Conservation (phyloP, 2,329 filamentous ascomycete genomes). For the Calonectria ilicicola region DNA sequence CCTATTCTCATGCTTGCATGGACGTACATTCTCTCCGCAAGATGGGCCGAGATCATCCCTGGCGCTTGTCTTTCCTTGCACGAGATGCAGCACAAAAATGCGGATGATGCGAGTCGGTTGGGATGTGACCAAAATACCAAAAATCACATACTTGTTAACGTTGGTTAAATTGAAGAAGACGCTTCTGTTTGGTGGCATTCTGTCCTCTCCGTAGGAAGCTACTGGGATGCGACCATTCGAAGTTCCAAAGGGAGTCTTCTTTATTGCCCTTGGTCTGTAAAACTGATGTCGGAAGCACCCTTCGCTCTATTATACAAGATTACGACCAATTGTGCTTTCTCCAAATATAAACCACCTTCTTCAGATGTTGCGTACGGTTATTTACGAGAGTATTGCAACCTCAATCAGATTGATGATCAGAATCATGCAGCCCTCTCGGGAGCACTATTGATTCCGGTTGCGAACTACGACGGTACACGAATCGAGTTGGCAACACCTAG, state of each 20-base stretch:
- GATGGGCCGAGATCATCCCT: conserved; percentile 47
- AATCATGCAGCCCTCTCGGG: conserved; percentile 43
- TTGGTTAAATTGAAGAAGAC: conserved; percentile 40
- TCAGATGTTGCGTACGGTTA: conserved; percentile 39
- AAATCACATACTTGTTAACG: conserved; percentile 19
- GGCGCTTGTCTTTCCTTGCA: conserved; percentile 21
- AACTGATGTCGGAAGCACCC: neutral
- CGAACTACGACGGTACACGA: conserved; percentile 37
- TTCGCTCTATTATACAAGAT: conserved; percentile 11
- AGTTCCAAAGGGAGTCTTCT: conserved; percentile 32
- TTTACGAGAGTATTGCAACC: conserved; percentile 42
- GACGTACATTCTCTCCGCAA: conserved; percentile 46
- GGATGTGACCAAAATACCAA: neutral
- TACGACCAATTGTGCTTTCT: neutral
- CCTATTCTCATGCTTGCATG: conserved; percentile 30
- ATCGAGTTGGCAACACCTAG: conserved; percentile 23
- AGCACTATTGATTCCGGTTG: conserved; percentile 42
- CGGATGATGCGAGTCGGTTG: neutral
- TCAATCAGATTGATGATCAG: conserved; percentile 40
- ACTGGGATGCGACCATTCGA: conserved; percentile 41
- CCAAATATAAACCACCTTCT: neutral
- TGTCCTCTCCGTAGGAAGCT: conserved; percentile 37
- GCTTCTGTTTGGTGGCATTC: conserved; percentile 46
- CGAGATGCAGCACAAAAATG: neutral
- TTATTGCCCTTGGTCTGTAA: conserved; percentile 27